phyloP scores from a whole-genome alignment of 2,329 filamentous ascomycete genomes.

The Lachnellula arida region DNA sequence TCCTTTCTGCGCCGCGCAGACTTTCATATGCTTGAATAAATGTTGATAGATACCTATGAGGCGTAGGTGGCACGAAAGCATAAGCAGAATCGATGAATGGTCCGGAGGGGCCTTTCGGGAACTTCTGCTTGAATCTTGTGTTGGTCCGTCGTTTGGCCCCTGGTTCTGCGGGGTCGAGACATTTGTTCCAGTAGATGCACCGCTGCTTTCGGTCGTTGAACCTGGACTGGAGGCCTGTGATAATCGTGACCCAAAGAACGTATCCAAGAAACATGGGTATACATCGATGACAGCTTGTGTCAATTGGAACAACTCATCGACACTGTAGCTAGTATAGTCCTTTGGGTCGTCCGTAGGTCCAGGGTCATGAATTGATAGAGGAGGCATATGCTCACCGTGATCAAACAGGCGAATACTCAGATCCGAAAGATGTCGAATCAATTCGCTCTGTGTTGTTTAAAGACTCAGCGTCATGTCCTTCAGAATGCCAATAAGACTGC shows the following conservation, averaged over 20 bases:
- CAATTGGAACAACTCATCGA: constrained; percentile 18
- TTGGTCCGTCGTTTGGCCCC: not conserved
- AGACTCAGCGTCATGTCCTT: not conserved
- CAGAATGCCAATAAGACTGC: not conserved
- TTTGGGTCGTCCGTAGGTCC: no score
- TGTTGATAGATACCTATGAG: constrained; percentile 21
- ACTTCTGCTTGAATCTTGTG: not conserved
- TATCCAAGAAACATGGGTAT: constrained; percentile 18
- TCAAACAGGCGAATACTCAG: constrained; percentile 21
- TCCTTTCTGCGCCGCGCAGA: constrained; percentile 12
- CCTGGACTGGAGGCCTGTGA: not conserved
- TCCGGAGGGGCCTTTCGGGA: constrained; percentile 10
- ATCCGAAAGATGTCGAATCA: constrained; percentile 20
- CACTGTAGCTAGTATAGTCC: constrained; percentile 8
- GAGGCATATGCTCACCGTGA: constrained; percentile 17
- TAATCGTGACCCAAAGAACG: constrained; percentile 6
- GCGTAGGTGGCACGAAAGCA: constrained; percentile 25
- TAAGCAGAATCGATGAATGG: constrained; percentile 19
- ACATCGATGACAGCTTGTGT: constrained; percentile 22
- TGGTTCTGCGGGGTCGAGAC: not conserved
- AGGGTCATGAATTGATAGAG: constrained; percentile 19
- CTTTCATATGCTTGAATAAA: constrained; percentile 21
- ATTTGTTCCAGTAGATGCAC: not conserved
- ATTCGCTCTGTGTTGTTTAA: constrained; percentile 1
- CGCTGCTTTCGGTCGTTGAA: not conserved